Evolutionary conservation across 1,284 basidiomycete species (phyloP).

Genomic region (Ustilago sp.): DNA sequence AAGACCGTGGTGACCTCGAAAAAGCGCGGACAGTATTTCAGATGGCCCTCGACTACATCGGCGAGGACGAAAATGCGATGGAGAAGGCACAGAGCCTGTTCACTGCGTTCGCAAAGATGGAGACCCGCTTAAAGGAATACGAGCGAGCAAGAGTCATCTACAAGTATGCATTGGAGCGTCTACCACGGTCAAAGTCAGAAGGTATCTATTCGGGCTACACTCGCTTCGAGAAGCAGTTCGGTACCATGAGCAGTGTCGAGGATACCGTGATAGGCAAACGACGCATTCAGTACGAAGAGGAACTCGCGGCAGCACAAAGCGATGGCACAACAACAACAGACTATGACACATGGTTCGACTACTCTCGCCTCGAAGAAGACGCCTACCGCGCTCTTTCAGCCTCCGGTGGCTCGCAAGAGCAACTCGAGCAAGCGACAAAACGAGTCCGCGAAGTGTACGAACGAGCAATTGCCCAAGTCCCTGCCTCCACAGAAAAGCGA

Average conservation of each 20-base stretch:
- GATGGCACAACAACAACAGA: slow-evolving; percentile 79
- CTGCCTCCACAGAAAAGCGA: slow-evolving; percentile 85
- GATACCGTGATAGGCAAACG: slow-evolving; percentile 94
- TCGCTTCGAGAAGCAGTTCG: slow-evolving; percentile 98
- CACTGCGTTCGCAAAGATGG: slow-evolving; percentile 97
- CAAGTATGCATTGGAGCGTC: slow-evolving; percentile 91
- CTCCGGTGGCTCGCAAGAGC: slow-evolving; percentile 42
- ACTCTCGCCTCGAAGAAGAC: slow-evolving; percentile 90
- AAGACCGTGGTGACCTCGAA: slow-evolving; percentile 82
- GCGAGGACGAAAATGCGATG: slow-evolving; percentile 95
- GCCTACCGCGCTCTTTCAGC: slow-evolving; percentile 75
- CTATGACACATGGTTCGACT: slow-evolving; percentile 99
- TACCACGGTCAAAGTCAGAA: slow-evolving; percentile 89
- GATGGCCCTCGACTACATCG: slow-evolving; percentile 95
- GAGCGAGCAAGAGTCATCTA: slow-evolving; percentile 97
- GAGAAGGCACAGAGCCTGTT: slow-evolving; percentile 98
- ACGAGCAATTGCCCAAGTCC: slow-evolving; percentile 93
- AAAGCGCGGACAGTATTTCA: slow-evolving; percentile 96
- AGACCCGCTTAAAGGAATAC: slow-evolving; percentile 92
- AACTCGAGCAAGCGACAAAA: slow-evolving; percentile 45
- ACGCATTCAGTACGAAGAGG: slow-evolving; percentile 86
- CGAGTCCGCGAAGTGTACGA: slow-evolving; percentile 94
- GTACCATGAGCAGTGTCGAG: slow-evolving; percentile 86
- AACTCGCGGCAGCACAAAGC: slow-evolving; percentile 34
- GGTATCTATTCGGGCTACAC: slow-evolving; percentile 89